These are phyloP conservation scores for Daldinia vernicosa DNA, from an alignment of 495 filamentous ascomycete genomes.

Conservation along the genomic window DNA sequence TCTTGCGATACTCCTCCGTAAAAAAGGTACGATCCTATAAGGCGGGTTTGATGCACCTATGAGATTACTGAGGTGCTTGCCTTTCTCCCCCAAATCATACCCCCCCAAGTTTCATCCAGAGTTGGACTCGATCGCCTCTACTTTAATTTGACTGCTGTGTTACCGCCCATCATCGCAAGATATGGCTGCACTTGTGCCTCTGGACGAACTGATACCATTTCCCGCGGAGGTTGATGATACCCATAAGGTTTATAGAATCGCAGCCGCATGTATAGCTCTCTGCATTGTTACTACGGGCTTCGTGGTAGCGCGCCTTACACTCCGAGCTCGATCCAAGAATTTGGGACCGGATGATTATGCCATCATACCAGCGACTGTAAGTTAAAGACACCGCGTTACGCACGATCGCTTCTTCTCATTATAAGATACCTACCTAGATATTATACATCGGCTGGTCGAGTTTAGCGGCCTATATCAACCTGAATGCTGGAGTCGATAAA, in stretches of 20 bases:
- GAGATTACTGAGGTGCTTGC: neutral
- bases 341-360: constrained; percentile 29
- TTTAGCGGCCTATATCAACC: constrained; percentile 37
- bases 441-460: constrained; percentile 39
- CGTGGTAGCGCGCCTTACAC: neutral
- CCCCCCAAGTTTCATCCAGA: neutral
- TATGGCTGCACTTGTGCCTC: neutral
- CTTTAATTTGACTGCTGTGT: neutral
- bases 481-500: constrained; percentile 43
- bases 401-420: neutral
- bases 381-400: neutral
- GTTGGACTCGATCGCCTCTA: neutral
- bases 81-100: neutral
- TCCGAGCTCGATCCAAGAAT: neutral
- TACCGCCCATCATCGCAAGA: neutral
- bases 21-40: neutral
- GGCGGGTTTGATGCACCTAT: neutral
- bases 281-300: neutral
- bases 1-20: neutral
- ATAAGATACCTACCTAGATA: constrained; percentile 25
- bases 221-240: constrained; percentile 1
- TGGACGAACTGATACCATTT: constrained; percentile 3
- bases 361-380: constrained; percentile 20
- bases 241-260: constrained; percentile 8
- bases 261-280: constrained; percentile 4